Evolutionary conservation across 805 yeast species (phyloP).

Genomic region (Brettanomyces bruxellensis): DNA sequence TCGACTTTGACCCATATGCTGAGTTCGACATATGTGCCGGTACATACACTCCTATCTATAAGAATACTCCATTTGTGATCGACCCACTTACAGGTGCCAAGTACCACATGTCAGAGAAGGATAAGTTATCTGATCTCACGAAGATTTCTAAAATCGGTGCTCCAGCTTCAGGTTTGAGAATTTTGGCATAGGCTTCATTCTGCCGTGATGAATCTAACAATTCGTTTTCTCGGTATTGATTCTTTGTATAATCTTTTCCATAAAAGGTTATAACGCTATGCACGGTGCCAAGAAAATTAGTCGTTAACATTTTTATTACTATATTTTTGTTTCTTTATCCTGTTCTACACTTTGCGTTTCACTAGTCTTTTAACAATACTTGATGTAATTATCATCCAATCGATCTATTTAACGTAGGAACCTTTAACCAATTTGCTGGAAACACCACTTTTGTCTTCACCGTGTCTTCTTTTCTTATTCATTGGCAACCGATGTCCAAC

Average conservation of each 20-base stretch:
- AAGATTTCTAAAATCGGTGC: slow-evolving; percentile 76
- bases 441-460: too few species aligned
- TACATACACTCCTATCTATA: slow-evolving; percentile 82
- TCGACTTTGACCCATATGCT: slow-evolving; percentile 88
- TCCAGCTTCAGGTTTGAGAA: slow-evolving; percentile 83
- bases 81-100: slow-evolving; percentile 89
- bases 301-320: too few species aligned
- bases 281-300: too few species aligned
- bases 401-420: not conserved
- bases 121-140: slow-evolving; percentile 70
- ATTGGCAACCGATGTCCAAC: too few species aligned
- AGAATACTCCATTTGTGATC: slow-evolving; percentile 47
- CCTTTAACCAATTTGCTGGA: too few species aligned
- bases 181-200: slow-evolving; percentile 44
- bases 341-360: not conserved
- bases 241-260: too few species aligned
- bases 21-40: slow-evolving; percentile 86
- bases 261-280: too few species aligned
- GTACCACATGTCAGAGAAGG: slow-evolving; percentile 71
- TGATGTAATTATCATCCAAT: not conserved
- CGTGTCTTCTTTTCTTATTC: too few species aligned
- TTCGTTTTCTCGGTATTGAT: too few species aligned
- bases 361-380: not conserved
- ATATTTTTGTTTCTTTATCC: too few species aligned
- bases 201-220: too few species aligned